These are phyloP conservation scores for Trypanosoma cruzi DNA, from an alignment of 208 protist species.

Conservation along the genomic window DNA sequence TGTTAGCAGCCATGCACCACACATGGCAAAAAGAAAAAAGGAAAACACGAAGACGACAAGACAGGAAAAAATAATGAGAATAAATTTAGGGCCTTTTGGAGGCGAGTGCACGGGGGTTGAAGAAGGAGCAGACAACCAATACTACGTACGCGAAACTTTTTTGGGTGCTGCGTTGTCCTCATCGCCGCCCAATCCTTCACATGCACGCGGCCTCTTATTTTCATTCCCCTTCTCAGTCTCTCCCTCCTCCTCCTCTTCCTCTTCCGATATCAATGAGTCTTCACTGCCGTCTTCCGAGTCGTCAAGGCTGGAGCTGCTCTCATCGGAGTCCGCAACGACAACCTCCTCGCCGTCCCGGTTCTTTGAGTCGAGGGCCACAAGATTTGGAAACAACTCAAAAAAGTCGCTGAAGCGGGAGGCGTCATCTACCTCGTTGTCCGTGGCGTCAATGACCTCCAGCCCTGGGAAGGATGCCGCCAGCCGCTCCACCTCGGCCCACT, in stretches of 20 bases:
- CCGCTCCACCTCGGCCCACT: constrained; percentile 52
- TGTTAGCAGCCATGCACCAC: neutral
- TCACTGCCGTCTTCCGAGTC: constrained; percentile 29
- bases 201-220: neutral
- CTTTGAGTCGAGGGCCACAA: constrained; percentile 56
- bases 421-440: constrained; percentile 60
- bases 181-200: constrained; percentile 16
- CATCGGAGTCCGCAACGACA: constrained; percentile 37
- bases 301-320: constrained; percentile 32
- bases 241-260: constrained; percentile 18
- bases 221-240: constrained; percentile 31
- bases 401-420: constrained; percentile 39
- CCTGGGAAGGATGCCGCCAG: constrained; percentile 55
- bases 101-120: neutral
- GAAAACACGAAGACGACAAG: neutral
- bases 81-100: neutral
- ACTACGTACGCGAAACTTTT: constrained; percentile 16
- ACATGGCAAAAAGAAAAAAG: neutral
- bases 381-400: constrained; percentile 57
- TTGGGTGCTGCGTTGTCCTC: constrained; percentile 27
- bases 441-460: constrained; percentile 69
- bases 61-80: neutral
- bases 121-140: neutral
- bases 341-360: constrained; percentile 60
- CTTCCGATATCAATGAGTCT: constrained; percentile 11